These are phyloP conservation scores for Cytidiella melzeri DNA, from an alignment of 768 basidiomycete genomes.

Conservation along the genomic window DNA sequence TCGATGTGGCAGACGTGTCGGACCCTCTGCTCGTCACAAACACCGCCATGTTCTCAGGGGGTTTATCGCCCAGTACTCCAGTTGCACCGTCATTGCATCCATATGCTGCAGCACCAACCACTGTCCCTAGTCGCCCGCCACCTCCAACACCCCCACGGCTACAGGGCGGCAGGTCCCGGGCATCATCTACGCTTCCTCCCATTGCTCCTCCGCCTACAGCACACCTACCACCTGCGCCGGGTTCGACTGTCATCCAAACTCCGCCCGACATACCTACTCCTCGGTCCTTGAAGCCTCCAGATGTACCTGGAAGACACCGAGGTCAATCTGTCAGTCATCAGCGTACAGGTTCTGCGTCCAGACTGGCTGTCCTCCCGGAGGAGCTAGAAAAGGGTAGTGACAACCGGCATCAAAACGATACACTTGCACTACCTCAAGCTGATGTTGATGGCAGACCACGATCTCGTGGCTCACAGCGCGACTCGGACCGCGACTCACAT, in stretches of 20 bases:
- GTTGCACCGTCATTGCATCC: slow-evolving; percentile 17
- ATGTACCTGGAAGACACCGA: slow-evolving; percentile 34
- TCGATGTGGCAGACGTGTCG: slow-evolving; percentile 8
- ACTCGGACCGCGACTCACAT: slow-evolving; percentile 39
- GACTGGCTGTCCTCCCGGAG: slow-evolving; percentile 57
- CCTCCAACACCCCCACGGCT: slow-evolving; percentile 17
- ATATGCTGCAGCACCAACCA: slow-evolving; percentile 15
- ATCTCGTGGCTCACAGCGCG: not conserved
- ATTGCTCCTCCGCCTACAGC: slow-evolving; percentile 58
- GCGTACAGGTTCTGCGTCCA: slow-evolving; percentile 49
- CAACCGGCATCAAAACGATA: not conserved
- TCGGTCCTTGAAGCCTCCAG: slow-evolving; percentile 27
- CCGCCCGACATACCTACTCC: slow-evolving; percentile 26
- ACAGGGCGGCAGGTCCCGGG: slow-evolving; percentile 38
- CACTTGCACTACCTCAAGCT: not conserved
- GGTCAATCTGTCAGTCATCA: slow-evolving; percentile 47
- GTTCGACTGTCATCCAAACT: slow-evolving; percentile 19
- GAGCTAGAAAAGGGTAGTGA: slow-evolving; percentile 33
- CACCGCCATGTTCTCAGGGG: slow-evolving; percentile 36
- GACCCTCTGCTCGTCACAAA: slow-evolving; percentile 38
- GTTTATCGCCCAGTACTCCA: slow-evolving; percentile 11
- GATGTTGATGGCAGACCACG: slow-evolving; percentile 1
- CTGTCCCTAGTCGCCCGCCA: slow-evolving; percentile 6
- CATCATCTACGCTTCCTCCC: slow-evolving; percentile 58
- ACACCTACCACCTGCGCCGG: slow-evolving; percentile 56